phyloP scores from a whole-genome alignment of 495 filamentous ascomycete genomes.

The Paragyromitra xinjiangensis region DNA sequence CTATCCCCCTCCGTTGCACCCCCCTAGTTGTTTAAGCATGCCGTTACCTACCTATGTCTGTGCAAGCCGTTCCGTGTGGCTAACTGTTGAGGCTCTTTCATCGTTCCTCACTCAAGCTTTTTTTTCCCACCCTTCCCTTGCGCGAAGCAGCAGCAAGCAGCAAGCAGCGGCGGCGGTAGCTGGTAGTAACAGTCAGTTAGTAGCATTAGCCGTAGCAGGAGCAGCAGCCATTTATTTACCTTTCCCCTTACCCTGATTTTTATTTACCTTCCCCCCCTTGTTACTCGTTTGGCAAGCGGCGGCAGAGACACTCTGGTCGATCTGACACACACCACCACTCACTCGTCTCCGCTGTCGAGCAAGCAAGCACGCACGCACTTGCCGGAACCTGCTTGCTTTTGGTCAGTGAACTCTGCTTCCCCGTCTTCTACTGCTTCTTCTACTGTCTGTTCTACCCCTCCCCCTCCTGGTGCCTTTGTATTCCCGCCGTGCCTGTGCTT shows the following conservation, averaged over 20 bases:
- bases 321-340: constrained; percentile 56
- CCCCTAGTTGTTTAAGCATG: constrained; percentile 54
- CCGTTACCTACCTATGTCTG: constrained; percentile 52
- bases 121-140: constrained; percentile 49
- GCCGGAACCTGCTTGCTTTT: constrained; percentile 56
- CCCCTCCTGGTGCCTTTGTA: constrained; percentile 1
- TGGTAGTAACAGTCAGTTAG: constrained; percentile 52
- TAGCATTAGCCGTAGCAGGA: constrained; percentile 55
- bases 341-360: constrained; percentile 53
- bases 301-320: constrained; percentile 56
- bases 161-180: constrained; percentile 38
- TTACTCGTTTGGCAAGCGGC: constrained; percentile 55
- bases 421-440: constrained; percentile 53
- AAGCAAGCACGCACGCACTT: constrained; percentile 49
- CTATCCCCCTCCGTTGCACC: constrained; percentile 37
- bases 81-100: constrained; percentile 54
- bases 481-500: constrained; percentile 40
- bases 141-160: constrained; percentile 53
- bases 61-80: constrained; percentile 54
- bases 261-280: constrained; percentile 51
- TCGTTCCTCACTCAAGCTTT: constrained; percentile 54
- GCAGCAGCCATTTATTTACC: constrained; percentile 46
- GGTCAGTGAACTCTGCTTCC: constrained; percentile 54
- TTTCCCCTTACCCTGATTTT: constrained; percentile 54
- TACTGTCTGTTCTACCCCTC: constrained; percentile 50